Percentiles rank a stretch among this genome's conserved stretches.
Evolutionary conservation across 139 green algal species (phyloP).

Genomic region (Chlamydomonas sp.): DNA sequence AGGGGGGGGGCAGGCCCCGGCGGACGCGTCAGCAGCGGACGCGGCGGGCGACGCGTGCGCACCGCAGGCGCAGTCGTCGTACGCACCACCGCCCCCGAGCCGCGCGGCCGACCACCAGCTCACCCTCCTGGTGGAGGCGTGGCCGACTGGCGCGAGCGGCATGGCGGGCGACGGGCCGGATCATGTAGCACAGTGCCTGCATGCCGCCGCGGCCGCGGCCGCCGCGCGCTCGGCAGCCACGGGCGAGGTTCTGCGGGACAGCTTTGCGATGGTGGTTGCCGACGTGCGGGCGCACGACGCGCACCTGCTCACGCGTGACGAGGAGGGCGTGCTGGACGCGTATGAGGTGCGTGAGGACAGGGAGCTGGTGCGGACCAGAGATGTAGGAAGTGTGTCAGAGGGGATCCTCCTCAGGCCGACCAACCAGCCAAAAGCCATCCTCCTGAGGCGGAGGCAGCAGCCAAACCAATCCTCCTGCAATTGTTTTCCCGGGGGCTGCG

Average conservation of each 20-base stretch:
- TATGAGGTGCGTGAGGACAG: no score
- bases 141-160: not conserved
- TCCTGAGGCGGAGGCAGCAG: no score
- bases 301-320: no score
- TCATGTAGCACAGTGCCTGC: not conserved
- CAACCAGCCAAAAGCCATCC: no score
- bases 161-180: not conserved
- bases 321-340: no score
- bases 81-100: no score
- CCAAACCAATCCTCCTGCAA: no score
- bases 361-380: no score
- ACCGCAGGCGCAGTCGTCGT: no score
- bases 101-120: not conserved
- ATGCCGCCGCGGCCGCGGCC: not conserved
- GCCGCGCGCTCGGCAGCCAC: not conserved
- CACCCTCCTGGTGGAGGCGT: not conserved
- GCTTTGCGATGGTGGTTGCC: conserved; percentile 1
- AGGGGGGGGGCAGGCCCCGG: not conserved
- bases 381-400: no score
- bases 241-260: not conserved
- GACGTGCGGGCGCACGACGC: not conserved
- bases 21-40: not conserved
- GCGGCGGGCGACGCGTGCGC: not conserved
- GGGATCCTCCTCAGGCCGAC: no score
- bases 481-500: no score